Conservation (phyloP, 129 eudicot genomes). For the Calendula officinalis region DNA sequence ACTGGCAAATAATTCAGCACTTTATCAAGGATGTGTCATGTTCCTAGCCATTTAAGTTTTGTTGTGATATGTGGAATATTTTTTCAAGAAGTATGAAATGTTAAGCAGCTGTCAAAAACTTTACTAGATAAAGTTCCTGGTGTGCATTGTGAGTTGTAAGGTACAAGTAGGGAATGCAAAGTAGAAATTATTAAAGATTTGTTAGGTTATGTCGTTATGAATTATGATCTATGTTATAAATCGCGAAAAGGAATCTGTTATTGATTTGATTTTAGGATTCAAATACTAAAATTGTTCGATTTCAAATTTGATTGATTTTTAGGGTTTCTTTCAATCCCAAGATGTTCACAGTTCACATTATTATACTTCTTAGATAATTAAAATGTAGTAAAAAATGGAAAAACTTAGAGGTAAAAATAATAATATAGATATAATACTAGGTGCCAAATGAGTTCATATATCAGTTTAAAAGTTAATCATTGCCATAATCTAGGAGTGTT, state of each 20-base stretch:
- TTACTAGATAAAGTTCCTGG: constrained; percentile 10
- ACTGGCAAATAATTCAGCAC: constrained; percentile 21
- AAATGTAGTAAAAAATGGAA: too few species aligned
- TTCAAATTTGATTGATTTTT: not conserved
- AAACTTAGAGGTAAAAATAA: not conserved
- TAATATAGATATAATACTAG: too few species aligned
- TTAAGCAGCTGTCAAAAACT: constrained; percentile 31
- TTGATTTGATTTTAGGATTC: not conserved
- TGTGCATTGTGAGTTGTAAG: constrained; percentile 19
- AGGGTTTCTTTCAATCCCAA: not conserved
- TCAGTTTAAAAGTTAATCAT: not conserved
- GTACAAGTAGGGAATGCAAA: constrained; percentile 20
- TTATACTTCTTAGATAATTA: not conserved
- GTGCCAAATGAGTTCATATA: not conserved
- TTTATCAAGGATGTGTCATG: constrained; percentile 43
- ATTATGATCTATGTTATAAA: not conserved
- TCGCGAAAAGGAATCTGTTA: too few species aligned
- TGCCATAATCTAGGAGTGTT: not conserved
- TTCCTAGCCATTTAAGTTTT: constrained; percentile 40
- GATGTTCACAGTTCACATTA: too few species aligned
- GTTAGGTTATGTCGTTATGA: not conserved
- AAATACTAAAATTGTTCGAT: not conserved
- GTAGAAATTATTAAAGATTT: not conserved
- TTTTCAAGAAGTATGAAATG: constrained; percentile 26
- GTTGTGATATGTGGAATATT: constrained; percentile 30